Evolutionary conservation across 352 stramenopile species (phyloP).

Genomic region (Globisporangium emineosum): DNA sequence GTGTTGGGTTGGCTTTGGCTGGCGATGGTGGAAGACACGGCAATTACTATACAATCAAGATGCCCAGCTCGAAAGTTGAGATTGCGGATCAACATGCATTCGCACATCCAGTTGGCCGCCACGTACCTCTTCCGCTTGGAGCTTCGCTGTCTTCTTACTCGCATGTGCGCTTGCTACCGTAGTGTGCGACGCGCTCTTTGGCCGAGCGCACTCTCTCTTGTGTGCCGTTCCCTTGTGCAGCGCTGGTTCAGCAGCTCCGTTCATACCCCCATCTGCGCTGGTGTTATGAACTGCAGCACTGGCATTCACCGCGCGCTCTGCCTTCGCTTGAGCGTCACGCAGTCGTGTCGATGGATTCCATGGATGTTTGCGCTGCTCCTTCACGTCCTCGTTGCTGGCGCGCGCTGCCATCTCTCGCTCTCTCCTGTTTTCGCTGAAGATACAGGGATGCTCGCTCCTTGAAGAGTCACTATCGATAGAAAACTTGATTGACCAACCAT

Average conservation of each 20-base stretch:
- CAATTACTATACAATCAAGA: no score
- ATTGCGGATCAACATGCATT: no score
- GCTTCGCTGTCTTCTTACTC: no score
- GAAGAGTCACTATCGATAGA: no score
- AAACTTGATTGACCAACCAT: no score
- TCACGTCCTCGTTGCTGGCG: neutral
- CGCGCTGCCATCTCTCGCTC: constrained; percentile 4
- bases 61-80: no score
- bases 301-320: neutral
- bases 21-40: no score
- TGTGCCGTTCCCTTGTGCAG: neutral
- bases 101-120: neutral
- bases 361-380: constrained; percentile 7
- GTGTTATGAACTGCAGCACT: neutral
- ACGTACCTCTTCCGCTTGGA: neutral
- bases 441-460: neutral
- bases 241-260: neutral
- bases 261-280: neutral
- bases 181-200: constrained; percentile 14
- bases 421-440: neutral
- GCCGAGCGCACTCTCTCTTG: neutral
- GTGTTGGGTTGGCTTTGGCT: neutral
- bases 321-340: constrained; percentile 2
- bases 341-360: constrained; percentile 58
- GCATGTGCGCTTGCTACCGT: neutral